These are phyloP conservation scores for Linnemannia zychae DNA, from an alignment of 192 early-diverging fungal species.

Conservation along the genomic window DNA sequence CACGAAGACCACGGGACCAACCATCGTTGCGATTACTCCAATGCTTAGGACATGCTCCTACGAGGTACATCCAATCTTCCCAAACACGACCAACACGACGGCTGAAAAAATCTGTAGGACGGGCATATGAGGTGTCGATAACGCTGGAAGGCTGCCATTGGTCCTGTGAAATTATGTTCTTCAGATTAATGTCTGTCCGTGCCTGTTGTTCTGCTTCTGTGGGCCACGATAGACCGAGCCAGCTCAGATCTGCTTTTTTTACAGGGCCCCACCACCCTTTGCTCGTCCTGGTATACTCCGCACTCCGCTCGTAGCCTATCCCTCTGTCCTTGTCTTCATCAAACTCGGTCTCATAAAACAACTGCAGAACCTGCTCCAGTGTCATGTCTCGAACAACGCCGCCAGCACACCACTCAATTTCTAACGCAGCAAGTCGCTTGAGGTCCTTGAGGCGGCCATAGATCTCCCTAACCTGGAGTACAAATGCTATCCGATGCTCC, in stretches of 20 bases:
- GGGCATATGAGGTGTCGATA: not conserved
- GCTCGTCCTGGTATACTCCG: not conserved
- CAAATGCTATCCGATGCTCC: not conserved
- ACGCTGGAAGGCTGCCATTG: not conserved
- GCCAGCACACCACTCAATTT: slow-evolving; percentile 8
- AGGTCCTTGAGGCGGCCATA: not conserved
- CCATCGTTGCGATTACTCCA: not conserved
- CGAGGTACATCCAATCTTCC: slow-evolving; percentile 11
- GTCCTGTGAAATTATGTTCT: too few relatives aligned
- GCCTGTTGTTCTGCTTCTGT: not conserved
- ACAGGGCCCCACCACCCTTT: not conserved
- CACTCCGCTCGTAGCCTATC: not conserved
- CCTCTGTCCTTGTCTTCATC: not conserved
- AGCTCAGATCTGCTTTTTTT: not conserved
- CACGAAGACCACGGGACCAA: too few relatives aligned
- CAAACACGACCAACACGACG: not conserved
- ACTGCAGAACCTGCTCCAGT: not conserved
- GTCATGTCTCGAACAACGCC: not conserved
- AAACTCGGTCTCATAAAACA: slow-evolving; percentile 13
- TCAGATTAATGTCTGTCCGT: not conserved
- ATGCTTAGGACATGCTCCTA: not conserved
- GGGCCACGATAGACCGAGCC: not conserved
- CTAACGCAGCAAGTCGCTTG: not conserved
- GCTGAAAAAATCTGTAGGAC: not conserved
- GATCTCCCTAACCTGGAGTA: not conserved